phyloP scores from a whole-genome alignment of 768 basidiomycete genomes.

The Boletus coccyginus region DNA sequence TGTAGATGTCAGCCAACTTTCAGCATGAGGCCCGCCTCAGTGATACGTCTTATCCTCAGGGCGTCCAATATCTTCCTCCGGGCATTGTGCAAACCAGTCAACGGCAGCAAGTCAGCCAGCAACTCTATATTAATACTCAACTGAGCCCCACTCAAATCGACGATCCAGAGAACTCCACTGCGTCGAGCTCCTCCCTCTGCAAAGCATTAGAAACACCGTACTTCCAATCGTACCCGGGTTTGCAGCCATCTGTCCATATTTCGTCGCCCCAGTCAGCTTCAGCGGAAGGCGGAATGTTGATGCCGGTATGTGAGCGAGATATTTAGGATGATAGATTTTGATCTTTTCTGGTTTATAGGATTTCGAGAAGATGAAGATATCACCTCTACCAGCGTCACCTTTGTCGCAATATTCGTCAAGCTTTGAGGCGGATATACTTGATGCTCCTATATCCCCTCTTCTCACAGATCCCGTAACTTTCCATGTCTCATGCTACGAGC shows the following conservation, averaged over 20 bases:
- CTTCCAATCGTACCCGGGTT: neutral
- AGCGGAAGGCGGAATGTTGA: neutral
- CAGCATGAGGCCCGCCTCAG: neutral
- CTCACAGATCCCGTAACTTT: slow-evolving; percentile 12
- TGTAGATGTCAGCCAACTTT: slow-evolving; percentile 4
- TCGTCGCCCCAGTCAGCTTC: slow-evolving; percentile 12
- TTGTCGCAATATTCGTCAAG: slow-evolving; percentile 1
- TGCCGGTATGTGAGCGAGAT: slow-evolving; percentile 8
- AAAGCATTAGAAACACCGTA: slow-evolving; percentile 10
- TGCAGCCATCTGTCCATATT: slow-evolving; percentile 2
- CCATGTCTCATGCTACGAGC: neutral
- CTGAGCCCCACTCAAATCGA: neutral
- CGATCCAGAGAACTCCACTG: slow-evolving; percentile 17
- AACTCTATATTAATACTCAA: slow-evolving; percentile 22
- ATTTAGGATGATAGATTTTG: neutral
- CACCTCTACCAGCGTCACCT: slow-evolving; percentile 14
- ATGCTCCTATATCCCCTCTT: neutral
- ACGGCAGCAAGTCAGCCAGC: slow-evolving; percentile 6
- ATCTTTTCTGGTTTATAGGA: slow-evolving; percentile 12
- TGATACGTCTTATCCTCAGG: neutral
- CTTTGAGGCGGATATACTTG: neutral
- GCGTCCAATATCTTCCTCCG: neutral
- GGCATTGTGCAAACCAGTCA: neutral
- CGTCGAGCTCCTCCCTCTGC: slow-evolving; percentile 11
- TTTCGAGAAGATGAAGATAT: neutral